phyloP scores from a whole-genome alignment of 768 basidiomycete genomes.

The Suillus spraguei region DNA sequence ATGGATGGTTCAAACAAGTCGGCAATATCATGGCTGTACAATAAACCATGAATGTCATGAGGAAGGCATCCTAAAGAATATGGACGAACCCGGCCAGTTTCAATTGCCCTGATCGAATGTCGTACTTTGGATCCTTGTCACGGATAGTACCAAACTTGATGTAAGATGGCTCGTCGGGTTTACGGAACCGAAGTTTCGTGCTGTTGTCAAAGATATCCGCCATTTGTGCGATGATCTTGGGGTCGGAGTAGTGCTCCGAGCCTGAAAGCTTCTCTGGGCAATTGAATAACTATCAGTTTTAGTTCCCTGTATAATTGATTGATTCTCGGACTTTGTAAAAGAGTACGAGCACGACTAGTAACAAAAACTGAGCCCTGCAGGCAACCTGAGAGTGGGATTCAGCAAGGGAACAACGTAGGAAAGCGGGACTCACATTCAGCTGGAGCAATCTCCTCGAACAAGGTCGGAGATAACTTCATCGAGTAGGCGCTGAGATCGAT shows the following conservation, averaged over 20 bases:
- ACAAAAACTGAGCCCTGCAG: conserved; percentile 43
- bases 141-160: conserved; percentile 41
- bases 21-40: conserved; percentile 36
- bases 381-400: conserved; percentile 27
- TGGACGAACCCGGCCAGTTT: conserved; percentile 38
- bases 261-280: conserved; percentile 29
- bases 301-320: neutral
- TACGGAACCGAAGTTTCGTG: conserved; percentile 43
- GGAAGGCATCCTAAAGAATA: neutral
- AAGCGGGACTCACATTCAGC: conserved; percentile 27
- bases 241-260: conserved; percentile 28
- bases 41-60: neutral
- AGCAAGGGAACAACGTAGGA: neutral
- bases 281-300: neutral
- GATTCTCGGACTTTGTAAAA: conserved; percentile 28
- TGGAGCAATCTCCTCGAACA: conserved; percentile 38
- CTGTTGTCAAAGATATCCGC: conserved; percentile 36
- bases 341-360: conserved; percentile 28
- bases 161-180: conserved; percentile 34
- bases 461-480: conserved; percentile 22
- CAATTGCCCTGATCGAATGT: conserved; percentile 41
- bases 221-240: conserved; percentile 36
- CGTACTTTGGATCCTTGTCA: conserved; percentile 35
- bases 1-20: conserved; percentile 47
- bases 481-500: conserved; percentile 41